phyloP scores from a whole-genome alignment of 2,329 filamentous ascomycete genomes.

The Zasmidium citrigriseum region DNA sequence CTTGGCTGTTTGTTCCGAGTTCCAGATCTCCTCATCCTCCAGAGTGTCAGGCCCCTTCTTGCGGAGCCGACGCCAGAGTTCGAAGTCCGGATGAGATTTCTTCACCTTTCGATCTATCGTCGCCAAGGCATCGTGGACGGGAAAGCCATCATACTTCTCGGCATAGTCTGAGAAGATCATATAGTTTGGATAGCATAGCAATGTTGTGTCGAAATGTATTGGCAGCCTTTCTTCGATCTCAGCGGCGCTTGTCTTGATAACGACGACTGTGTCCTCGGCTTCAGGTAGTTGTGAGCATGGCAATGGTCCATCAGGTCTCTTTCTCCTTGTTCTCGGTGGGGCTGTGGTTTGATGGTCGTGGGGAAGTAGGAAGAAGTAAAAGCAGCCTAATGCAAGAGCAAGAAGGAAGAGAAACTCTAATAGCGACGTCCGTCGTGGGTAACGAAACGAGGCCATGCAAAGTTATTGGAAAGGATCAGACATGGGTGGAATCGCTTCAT shows the following conservation, averaged over 20 bases:
- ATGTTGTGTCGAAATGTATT: constrained; percentile 36
- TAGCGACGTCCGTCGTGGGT: neutral
- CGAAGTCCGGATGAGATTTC: constrained; percentile 27
- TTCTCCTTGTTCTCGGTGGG: neutral
- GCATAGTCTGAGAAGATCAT: constrained; percentile 42
- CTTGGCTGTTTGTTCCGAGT: constrained; percentile 35
- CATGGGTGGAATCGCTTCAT: too few species aligned
- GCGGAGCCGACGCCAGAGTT: constrained; percentile 29
- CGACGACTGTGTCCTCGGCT: constrained; percentile 54
- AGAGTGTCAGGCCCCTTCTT: constrained; percentile 31
- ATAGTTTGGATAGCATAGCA: constrained; percentile 36
- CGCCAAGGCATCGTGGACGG: constrained; percentile 33
- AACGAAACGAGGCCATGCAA: too few species aligned
- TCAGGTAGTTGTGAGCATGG: constrained; percentile 27
- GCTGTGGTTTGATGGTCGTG: neutral
- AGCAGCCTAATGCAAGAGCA: neutral
- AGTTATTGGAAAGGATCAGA: too few species aligned
- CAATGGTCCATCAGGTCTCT: neutral
- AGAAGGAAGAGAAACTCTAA: neutral
- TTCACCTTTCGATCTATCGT: constrained; percentile 19
- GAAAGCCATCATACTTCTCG: constrained; percentile 36
- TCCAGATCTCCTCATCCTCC: constrained; percentile 31
- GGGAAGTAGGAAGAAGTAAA: neutral
- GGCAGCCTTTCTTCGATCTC: constrained; percentile 34
- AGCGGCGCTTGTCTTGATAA: constrained; percentile 44